Percentiles rank a stretch among this genome's conserved stretches.
phyloP scores from a whole-genome alignment of 495 filamentous ascomycete species.

The Penicillium alfredii region DNA sequence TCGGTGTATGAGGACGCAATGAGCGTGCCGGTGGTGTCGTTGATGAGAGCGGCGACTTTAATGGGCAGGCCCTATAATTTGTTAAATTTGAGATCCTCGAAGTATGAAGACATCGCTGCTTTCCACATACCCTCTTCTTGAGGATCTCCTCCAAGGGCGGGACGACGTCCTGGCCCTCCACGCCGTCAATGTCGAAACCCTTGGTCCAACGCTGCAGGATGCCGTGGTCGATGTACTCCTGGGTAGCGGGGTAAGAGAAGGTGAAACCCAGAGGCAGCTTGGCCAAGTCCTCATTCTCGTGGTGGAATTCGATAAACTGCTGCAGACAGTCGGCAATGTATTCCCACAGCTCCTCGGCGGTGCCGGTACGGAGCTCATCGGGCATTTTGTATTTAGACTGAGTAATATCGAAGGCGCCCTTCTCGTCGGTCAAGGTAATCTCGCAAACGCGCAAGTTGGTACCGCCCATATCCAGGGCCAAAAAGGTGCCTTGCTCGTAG shows the following conservation, averaged over 20 bases:
- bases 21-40: slow-evolving; percentile 98
- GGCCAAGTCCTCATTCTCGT: slow-evolving; percentile 57
- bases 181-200: slow-evolving; percentile 94
- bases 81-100: background rate
- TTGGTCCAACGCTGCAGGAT: slow-evolving; percentile 97
- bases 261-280: slow-evolving; percentile 86
- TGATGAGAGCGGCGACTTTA: slow-evolving; percentile 88
- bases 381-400: slow-evolving; percentile 98
- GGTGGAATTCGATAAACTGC: slow-evolving; percentile 92
- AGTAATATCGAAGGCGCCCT: slow-evolving; percentile 96
- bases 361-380: slow-evolving; percentile 88
- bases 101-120: slow-evolving; percentile 21
- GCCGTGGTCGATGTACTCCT: slow-evolving; percentile 94
- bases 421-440: slow-evolving; percentile 81
- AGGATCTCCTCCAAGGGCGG: slow-evolving; percentile 85
- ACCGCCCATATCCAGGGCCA: slow-evolving; percentile 96
- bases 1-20: slow-evolving; percentile 97
- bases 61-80: slow-evolving; percentile 70
- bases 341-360: slow-evolving; percentile 89
- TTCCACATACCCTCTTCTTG: slow-evolving; percentile 53
- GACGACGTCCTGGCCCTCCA: slow-evolving; percentile 92
- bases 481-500: slow-evolving; percentile 80
- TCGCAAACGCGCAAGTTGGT: slow-evolving; percentile 98
- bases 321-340: slow-evolving; percentile 96
- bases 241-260: slow-evolving; percentile 95